Evolutionary conservation across 2,329 filamentous ascomycete genomes (phyloP).

Genomic region (Talaromyces verruculosus): DNA sequence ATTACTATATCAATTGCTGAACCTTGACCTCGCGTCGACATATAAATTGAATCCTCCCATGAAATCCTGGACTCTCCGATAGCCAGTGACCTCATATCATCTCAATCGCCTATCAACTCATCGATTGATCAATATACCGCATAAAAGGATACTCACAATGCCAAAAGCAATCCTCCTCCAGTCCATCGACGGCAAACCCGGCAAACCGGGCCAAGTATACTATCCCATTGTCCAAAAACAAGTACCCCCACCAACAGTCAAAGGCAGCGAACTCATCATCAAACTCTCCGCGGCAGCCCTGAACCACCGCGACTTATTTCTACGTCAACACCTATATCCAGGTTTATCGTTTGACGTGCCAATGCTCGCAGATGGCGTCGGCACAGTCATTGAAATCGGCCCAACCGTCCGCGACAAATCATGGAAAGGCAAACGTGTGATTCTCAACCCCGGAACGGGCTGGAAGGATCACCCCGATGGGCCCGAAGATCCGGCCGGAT

Average conservation of each 20-base stretch:
- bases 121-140: neutral
- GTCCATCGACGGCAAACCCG: conserved; percentile 60
- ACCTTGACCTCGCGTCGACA: neutral
- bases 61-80: neutral
- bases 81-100: neutral
- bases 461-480: conserved; percentile 72
- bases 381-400: conserved; percentile 67
- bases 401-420: conserved; percentile 51
- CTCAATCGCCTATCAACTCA: neutral
- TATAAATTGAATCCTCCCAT: neutral
- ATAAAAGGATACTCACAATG: conserved; percentile 31
- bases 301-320: conserved; percentile 94
- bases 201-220: conserved; percentile 83
- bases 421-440: conserved; percentile 67
- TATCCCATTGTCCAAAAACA: conserved; percentile 55
- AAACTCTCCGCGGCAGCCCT: conserved; percentile 76
- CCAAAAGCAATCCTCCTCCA: conserved; percentile 47
- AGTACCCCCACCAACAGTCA: conserved; percentile 62
- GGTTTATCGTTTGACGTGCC: conserved; percentile 76
- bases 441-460: conserved; percentile 74
- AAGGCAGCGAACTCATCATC: conserved; percentile 69
- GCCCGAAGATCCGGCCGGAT: conserved; percentile 62
- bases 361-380: conserved; percentile 79
- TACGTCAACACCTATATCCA: conserved; percentile 89
- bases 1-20: neutral